Evolutionary conservation across 768 basidiomycete species (phyloP), one percentile per base, ranked within the genome.

Genomic region (Phaffia tasmanica): DNA sequence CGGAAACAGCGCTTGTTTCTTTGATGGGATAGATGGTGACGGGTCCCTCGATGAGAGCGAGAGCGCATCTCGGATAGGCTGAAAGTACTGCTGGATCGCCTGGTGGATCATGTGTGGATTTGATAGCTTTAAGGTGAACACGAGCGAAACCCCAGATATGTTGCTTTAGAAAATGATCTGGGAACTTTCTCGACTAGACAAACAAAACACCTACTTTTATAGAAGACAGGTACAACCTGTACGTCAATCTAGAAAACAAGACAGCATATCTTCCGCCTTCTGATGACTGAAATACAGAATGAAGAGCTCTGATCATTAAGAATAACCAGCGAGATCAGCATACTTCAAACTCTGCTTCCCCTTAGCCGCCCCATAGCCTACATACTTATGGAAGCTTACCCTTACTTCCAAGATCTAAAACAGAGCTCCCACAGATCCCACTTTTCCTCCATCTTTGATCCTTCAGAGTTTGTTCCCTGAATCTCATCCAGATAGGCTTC

Each of bases 211-310:
- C 1, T 35, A 50, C 35, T 53, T 42, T 6, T 57, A 48, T 6
- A 51, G n/a, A 53, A 54, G 57, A 2, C 59, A 57, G 21, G 35
- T 42, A 42, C 35, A 65, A 57, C 2, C 32, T 46, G 50, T 65
- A 59, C n/a, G 64, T 53, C 50, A 65, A 35, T 21, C 56, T 30
- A 18, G 48, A 48, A 7, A 65, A 57, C 2, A 65, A 46, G 6
- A 65, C 58, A 1, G 57, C 64, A 27, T 65, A 65, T 59, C 60
- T 65, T 46, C 32, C 49, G 1, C 64, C 64, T 11, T 58, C 58
- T 7, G 57, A 50, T 7, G 57, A 25, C 16, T 50, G 57, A 27
- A 65, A 65, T 7, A 57, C 64, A 0, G 27, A 32, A 21, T 58
- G 60, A 11, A 65, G 57, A 18, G 64, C 57, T 54, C 64, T 65